Evolutionary conservation across 176 grass and related monocot genomes (phyloP), one percentile per base, ranked within the genome.

Genomic region (Pontederia crassipes): DNA sequence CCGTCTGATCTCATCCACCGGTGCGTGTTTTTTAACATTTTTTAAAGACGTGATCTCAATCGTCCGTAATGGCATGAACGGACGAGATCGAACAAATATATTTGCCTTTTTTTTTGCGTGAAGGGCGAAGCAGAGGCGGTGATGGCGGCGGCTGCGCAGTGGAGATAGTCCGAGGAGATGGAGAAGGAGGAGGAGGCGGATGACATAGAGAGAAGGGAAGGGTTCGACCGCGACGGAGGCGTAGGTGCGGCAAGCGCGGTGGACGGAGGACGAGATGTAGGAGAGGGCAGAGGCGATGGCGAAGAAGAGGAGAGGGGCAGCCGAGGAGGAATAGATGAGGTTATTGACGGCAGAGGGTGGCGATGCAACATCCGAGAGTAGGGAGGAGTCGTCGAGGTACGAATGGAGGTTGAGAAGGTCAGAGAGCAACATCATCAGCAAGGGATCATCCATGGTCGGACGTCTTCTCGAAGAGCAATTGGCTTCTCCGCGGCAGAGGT

Each of bases 241-340:
- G 62, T 10, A 32, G 32, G 4, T 7, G 32, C 32, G 18, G 16
- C 62, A 16, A 11, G 12, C 12, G 12, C 15, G 62, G 18, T 11
- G 47, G 17, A 50, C 11, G 17, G 62, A 10, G 62, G 62, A 65
- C 17, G 62, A 65, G 17, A 17, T 17, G 18, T 65, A 65, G 47
- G 62, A 65, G 62, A 65, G 62, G 18, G 50, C 62, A 10, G 62
- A 65, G 10, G 62, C 62, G 11, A 51, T 65, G 47, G 60, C 40
- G 35, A 63, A 65, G 62, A 65, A 65, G 62, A 65, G 46, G 10
- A 65, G 62, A 49, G 62, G 62, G 20, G 62, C 47, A 5, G 62
- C 18, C 17, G 62, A 46, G 48, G 46, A 15, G 47, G 47, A 65
- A 9, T 46, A 6, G 17, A 48, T 1, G 17, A 18, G 13, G 56